These are phyloP conservation scores for Tolypocladium inflatum DNA, from an alignment of 2,329 filamentous ascomycete genomes.

Conservation along the genomic window DNA sequence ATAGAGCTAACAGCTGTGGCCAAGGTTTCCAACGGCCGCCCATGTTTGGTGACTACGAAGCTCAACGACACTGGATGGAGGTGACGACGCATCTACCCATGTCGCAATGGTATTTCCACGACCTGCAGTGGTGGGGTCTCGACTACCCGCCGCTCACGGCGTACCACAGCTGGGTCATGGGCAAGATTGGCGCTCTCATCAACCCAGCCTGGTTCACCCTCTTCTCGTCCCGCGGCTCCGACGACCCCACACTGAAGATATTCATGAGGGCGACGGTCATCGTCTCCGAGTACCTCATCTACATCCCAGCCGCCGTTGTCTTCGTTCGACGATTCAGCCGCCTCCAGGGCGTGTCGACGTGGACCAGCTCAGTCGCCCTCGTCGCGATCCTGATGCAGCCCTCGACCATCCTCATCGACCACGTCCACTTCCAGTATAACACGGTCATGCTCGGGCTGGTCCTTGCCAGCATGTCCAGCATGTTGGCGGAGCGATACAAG, in stretches of 20 bases:
- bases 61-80: conserved; percentile 98
- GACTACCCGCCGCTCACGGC: conserved; percentile 97
- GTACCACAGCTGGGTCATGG: conserved; percentile 95
- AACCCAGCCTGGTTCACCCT: conserved; percentile 83
- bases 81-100: conserved; percentile 81
- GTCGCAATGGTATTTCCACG: conserved; percentile 96
- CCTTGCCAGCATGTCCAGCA: conserved; percentile 77
- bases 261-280: conserved; percentile 94
- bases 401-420: conserved; percentile 81
- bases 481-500: conserved; percentile 73
- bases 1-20: background rate
- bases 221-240: conserved; percentile 68
- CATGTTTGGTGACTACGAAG: conserved; percentile 95
- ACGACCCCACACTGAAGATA: conserved; percentile 73
- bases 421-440: conserved; percentile 97
- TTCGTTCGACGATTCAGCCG: conserved; percentile 77
- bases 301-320: conserved; percentile 74
- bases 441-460: conserved; percentile 95
- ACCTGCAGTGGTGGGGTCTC: conserved; percentile 93
- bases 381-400: conserved; percentile 90
- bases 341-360: conserved; percentile 65
- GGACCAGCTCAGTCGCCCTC: conserved; percentile 77
- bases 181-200: conserved; percentile 72
- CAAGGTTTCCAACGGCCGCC: conserved; percentile 67
- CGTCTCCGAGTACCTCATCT: conserved; percentile 82